phyloP scores from a whole-genome alignment of 2,329 filamentous ascomycete genomes.

The Talaromyces piceae region DNA sequence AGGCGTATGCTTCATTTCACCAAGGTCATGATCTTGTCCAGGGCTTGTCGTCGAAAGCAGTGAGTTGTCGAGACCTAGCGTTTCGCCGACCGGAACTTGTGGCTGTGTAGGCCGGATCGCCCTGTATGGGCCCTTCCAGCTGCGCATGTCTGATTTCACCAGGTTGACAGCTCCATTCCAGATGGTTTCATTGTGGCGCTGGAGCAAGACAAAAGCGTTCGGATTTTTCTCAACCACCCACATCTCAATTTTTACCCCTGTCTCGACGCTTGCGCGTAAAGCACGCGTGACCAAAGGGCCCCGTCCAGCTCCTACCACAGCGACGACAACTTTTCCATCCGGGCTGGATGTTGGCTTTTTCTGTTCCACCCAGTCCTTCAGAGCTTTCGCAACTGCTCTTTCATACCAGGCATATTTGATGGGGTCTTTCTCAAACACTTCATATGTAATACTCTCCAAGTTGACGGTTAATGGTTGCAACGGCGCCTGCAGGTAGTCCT shows the following conservation, averaged over 20 bases:
- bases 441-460: slow-evolving; percentile 92
- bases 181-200: slow-evolving; percentile 73
- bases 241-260: slow-evolving; percentile 70
- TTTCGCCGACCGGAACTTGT: slow-evolving; percentile 13
- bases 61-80: slow-evolving; percentile 24
- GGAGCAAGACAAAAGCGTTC: slow-evolving; percentile 88
- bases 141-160: slow-evolving; percentile 94
- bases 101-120: slow-evolving; percentile 13
- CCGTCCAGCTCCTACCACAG: slow-evolving; percentile 86
- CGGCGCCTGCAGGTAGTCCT: slow-evolving; percentile 93
- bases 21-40: not conserved
- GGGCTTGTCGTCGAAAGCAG: slow-evolving; percentile 18
- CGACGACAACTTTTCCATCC: slow-evolving; percentile 68
- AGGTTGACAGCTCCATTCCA: slow-evolving; percentile 78
- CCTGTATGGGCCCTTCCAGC: slow-evolving; percentile 71
- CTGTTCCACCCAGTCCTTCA: slow-evolving; percentile 68
- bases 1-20: slow-evolving; percentile 25
- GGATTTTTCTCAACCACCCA: slow-evolving; percentile 98
- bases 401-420: slow-evolving; percentile 98
- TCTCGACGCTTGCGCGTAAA: slow-evolving; percentile 67
- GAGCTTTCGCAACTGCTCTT: slow-evolving; percentile 68
- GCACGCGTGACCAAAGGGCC: slow-evolving; percentile 87
- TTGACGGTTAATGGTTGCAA: slow-evolving; percentile 94
- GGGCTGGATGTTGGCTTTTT: slow-evolving; percentile 67
- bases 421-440: slow-evolving; percentile 96